Conservation (phyloP, 495 filamentous ascomycete species). For the Polyplosphaeria fusca region DNA sequence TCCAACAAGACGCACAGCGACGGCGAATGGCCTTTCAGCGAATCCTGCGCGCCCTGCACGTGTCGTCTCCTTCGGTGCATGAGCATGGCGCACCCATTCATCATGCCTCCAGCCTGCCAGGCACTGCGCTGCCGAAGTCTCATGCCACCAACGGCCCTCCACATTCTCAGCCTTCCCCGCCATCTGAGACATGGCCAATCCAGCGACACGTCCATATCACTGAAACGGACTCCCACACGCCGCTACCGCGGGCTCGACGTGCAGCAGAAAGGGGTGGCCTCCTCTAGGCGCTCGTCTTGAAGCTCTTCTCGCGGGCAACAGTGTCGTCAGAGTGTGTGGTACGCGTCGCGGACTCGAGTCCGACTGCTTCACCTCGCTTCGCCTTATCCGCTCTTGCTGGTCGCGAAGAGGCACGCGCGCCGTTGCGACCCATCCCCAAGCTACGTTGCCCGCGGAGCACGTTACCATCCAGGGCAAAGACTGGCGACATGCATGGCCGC, state of each 20-base stretch:
- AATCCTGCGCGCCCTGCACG: neutral
- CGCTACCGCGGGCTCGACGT: conserved; percentile 2
- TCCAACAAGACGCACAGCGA: conserved; percentile 6
- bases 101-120: no score
- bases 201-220: neutral
- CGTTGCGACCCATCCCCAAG: neutral
- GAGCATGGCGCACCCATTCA: no score
- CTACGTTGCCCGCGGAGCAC: neutral
- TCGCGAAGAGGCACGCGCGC: neutral
- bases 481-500: neutral
- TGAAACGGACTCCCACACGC: conserved; percentile 19
- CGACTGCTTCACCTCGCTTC: no score
- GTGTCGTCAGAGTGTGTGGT: neutral
- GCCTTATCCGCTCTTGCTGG: no score
- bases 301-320: neutral
- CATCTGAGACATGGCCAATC: conserved; percentile 29
- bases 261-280: neutral
- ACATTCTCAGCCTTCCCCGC: conserved; percentile 13
- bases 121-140: neutral
- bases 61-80: neutral
- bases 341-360: neutral
- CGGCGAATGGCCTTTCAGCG: neutral
- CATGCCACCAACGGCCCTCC: neutral
- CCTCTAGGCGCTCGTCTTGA: neutral
- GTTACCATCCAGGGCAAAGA: neutral